Conservation (phyloP, 2,329 filamentous ascomycete species). For the Thyridium curvatum region DNA sequence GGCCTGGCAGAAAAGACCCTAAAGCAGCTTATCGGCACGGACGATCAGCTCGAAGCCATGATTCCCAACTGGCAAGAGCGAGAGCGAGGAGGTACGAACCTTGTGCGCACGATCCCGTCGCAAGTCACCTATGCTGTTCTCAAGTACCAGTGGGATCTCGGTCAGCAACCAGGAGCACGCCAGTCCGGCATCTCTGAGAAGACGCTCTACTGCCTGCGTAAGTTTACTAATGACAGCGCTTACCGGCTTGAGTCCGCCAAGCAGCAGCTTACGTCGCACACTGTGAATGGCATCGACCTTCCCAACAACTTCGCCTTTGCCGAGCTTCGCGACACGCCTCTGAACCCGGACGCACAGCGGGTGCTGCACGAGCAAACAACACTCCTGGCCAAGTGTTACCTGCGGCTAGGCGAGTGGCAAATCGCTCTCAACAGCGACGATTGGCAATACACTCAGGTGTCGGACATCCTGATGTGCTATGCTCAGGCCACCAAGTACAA, state of each 20-base stretch:
- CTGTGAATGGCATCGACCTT: constrained; percentile 32
- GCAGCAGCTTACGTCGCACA: constrained; percentile 41
- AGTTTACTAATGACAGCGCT: constrained; percentile 55
- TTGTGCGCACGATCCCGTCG: constrained; percentile 45
- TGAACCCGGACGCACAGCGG: constrained; percentile 45
- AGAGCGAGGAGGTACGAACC: constrained; percentile 10
- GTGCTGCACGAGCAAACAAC: constrained; percentile 55
- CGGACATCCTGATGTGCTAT: constrained; percentile 88
- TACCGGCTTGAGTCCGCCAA: constrained; percentile 46
- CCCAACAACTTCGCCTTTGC: constrained; percentile 44
- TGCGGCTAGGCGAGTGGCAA: constrained; percentile 96
- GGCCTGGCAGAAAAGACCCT: constrained; percentile 93
- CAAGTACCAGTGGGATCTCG: constrained; percentile 93
- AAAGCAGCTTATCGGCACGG: constrained; percentile 76
- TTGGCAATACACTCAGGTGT: constrained; percentile 81
- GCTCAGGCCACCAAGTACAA: constrained; percentile 90
- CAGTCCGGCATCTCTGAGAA: constrained; percentile 42
- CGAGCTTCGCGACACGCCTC: constrained; percentile 34
- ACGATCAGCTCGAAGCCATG: constrained; percentile 53
- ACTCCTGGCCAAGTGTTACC: constrained; percentile 88
- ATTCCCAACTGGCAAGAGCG: constrained; percentile 51
- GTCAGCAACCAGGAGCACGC: constrained; percentile 48
- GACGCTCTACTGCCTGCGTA: constrained; percentile 51
- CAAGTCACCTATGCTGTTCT: constrained; percentile 94
- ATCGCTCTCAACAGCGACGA: constrained; percentile 77